Evolutionary conservation across 495 filamentous ascomycete species (phyloP), one percentile per base, ranked within the genome.

Genomic region (Articulospora tetracladia): DNA sequence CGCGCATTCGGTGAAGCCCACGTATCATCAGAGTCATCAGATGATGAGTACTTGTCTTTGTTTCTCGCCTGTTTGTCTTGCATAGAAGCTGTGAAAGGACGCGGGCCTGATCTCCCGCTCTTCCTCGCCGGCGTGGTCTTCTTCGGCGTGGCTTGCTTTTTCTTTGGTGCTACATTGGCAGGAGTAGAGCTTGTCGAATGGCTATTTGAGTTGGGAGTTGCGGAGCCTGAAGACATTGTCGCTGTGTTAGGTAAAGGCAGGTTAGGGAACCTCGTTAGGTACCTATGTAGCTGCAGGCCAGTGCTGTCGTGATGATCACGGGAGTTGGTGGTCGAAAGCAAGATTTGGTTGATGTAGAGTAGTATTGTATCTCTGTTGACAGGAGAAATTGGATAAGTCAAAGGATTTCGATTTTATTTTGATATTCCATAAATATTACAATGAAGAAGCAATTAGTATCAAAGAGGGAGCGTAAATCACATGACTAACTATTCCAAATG

Each of bases 61-160:
- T 79, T 79, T n/a, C 80, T 69, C 3, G 80, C 78, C 65, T 83
- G 80, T 6, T 74, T 72, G 62, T 82, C 77, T 55, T 76, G 74
- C 78, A 79, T 80, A 46, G 69, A 48, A 15, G 69, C 36, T n/a
- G 66, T 65, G 22, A 65, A 55, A 11, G 20, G 23, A 19, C 20
- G 34, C 22, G 34, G 8, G 17, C 39, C 17, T 27, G 24, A 48
- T 6, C 23, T 48, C n/a, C 46, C 28, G 8, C 24, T 30, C 25
- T 53, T 32, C 22, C n/a, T 53, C 2, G n/a, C 4, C 4, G 39
- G 4, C 15, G 39, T 7, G 4, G 39, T 44, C 8, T 44, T 44
- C 17, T 44, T 44, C 11, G 39, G 17, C 7, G 39, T 15, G 39
- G 8, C 17, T n/a, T 44, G 8, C 15, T 44, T 44, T 17, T 44